Base-by-base conservation (phyloP, 164 flowering plant species). In the Piper longum region DNA sequence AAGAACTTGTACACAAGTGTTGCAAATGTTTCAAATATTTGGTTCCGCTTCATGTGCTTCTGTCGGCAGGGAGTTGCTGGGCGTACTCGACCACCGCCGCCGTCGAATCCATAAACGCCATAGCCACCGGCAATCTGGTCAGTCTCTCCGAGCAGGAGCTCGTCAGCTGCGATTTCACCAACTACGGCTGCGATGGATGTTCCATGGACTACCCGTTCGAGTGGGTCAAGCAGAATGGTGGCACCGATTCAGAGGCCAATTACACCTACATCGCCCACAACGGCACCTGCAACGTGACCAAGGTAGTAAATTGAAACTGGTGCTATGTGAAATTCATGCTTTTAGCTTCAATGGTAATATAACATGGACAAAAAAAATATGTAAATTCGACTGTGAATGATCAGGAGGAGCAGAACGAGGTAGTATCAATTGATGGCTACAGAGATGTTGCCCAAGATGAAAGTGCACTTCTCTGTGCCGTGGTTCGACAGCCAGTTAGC, bases 61-160 rank as follows among this genome's bases (percentile, higher is more conserved):
- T 48, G 52, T 48, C 14, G 11, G 14, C 9, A 48, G 52, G 52
- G 52, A 48, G 52, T 14, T 48, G 52, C 52, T 48, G 52, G 52
- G 52, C 52, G 14, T 48, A 3, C 52, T 48, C 52, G 14, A 9
- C 60, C 41, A 85, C 89, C 7, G 91, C 89, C 64, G 89, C 88
- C 36, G 80, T 86, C 7, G 91, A 88, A 70, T 85, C 83, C 60
- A 79, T 84, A 65, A 81, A 88, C 57, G 86, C 85, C 48, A 67
- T 86, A 6, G 78, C 64, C 59, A 83, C 83, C 1, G 85, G 87
- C 41, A 83, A 83, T 52, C 81, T 86, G 1, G 63, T 85, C 19
- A 79, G 87, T 76, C 83, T 85, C 5, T 88, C 95, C 1, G 91
- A 88, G 57, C 88, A 88, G 77, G 89, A 85, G 54, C 86, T 88